Evolutionary conservation across 1,139 yeast species (phyloP), one percentile per base, ranked within the genome.

Genomic region (Arxiozyma heterogenica): DNA sequence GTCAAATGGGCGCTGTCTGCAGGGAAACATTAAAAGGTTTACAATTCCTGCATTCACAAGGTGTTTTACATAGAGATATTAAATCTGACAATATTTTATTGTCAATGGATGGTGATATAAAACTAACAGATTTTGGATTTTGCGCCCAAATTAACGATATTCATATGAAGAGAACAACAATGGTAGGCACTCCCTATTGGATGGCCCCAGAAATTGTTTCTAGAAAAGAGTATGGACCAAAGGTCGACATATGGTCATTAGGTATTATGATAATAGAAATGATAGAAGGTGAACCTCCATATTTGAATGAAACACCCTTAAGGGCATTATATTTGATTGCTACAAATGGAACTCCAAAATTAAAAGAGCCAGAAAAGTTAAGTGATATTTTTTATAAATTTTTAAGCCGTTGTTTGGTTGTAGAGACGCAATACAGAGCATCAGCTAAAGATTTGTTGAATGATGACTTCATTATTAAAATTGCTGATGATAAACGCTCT

Each of bases 151-250:
- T 93, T 61, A 91, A 86, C 62, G 98, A 91, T 65, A 76, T 81
- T 51, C 85, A 87, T 57, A 73, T 85, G 58, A 91, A 93, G 72
- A 81, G 98, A 70, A 90, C 95, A 11, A 93, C 98, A 1, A 88
- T 93, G 95, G 98, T 93, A 21, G 98, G 98, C n/a, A 93, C 98
- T 0, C 98, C 98, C 5, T 93, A 93, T 70, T 93, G 98, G 98
- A 93, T 93, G 98, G 98, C 98, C 0, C 99, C 99, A 1, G 99
- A 93, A 71, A 96, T 93, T 55, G 96, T 93, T 23, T 82, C 90
- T 12, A 77, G 96, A 60, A 90, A 91, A 67, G 96, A 90, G 64
- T 93, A 93, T 69, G 98, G 97, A 1, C 95, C 97, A 44, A 91
- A 94, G 71, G 96, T 93, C 54, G 98, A 93, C 71, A 85, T 94